Base-by-base conservation (phyloP, 495 filamentous ascomycete species). In the Penicillium taxi region DNA sequence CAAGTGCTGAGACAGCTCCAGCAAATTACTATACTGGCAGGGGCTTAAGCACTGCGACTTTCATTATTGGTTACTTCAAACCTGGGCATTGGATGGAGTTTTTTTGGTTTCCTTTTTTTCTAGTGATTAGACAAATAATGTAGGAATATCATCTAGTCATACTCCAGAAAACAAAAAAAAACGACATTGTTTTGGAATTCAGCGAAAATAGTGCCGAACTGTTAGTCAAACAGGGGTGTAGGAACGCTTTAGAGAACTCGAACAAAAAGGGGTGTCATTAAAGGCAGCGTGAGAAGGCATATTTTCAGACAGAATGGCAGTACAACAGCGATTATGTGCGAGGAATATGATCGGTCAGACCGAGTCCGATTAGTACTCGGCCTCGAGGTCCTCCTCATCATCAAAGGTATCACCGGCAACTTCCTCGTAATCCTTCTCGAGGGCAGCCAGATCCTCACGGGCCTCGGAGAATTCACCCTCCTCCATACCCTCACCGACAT, bases 401-500 rank as follows among this genome's bases (percentile, higher is more conserved):
- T 83, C 78, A 33, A 72, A 48, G 46, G 67, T 72, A 59, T 94
- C 86, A 45, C 72, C 74, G 37, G 83, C 86, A 50, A 93, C 86
- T 69, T 94, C 86, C 62, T 91, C 86, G 56, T 94, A 94, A 53
- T 94, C 86, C 75, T 82, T 87, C 74, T 86, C 82, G 21, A 94
- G 72, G 34, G 86, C 86, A 37, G 86, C 86, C 37, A 94, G 69
- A 57, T 94, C 86, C 71, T 94, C 86, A 36, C 86, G 77, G 30
- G 86, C 86, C 70, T 94, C 86, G 39, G 77, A 81, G 67, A 94
- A 94, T 66, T 94, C 86, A 47, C 86, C 86, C 59, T 94, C 86
- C 70, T 94, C 86, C 86, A 94, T 94, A 66, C 86, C 86, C 66
- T 94, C 86, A 51, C 86, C 86, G 29, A 94, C 86, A 53, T 94